Conservation (phyloP, 495 filamentous ascomycete species). For the Annulohypoxylon stygium region DNA sequence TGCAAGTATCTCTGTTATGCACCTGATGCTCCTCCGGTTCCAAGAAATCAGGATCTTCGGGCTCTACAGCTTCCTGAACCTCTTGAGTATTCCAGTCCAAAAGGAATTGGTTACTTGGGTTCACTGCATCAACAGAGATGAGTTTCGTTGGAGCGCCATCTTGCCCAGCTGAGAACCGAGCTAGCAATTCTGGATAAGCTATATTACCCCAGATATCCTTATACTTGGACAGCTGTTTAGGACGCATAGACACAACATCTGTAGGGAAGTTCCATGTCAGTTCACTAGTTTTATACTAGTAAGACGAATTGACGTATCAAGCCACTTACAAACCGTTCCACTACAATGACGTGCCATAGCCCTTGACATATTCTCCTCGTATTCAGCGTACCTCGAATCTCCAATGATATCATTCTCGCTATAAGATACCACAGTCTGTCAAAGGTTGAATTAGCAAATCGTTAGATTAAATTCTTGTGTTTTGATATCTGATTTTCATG, state of each 20-base stretch:
- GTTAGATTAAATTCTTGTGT: too few species aligned
- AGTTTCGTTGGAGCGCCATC: neutral
- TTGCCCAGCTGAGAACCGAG: neutral
- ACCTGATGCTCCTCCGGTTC: neutral
- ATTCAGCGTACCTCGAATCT: too few species aligned
- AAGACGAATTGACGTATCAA: neutral
- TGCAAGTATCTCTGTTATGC: neutral
- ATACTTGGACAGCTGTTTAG: neutral
- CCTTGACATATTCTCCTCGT: neutral
- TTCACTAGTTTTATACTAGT: neutral
- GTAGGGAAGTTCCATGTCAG: neutral
- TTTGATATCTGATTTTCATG: neutral
- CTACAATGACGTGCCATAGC: constrained; percentile 6
- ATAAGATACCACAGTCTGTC: neutral
- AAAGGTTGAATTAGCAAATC: neutral
- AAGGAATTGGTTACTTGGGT: neutral
- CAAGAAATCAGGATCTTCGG: neutral
- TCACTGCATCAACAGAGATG: constrained; percentile 1
- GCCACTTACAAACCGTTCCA: neutral
- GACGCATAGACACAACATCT: neutral
- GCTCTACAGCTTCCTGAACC: neutral
- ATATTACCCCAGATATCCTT: neutral
- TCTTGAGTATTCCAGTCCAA: neutral
- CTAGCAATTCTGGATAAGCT: neutral
- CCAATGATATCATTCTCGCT: too few species aligned